phyloP scores from a whole-genome alignment of 1,139 yeast genomes.

The Arxiozyma heterogenica region DNA sequence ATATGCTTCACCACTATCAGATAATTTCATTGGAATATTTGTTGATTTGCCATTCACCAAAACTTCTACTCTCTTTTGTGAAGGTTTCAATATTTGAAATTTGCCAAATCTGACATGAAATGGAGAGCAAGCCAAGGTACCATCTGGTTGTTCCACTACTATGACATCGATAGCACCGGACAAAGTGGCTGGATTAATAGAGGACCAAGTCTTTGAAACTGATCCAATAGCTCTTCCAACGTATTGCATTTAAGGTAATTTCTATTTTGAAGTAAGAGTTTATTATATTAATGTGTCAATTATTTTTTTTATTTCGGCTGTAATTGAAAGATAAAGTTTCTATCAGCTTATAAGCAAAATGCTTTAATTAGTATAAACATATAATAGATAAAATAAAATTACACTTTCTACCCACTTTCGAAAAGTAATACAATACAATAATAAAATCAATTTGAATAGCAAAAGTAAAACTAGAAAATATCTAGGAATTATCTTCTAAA shows the following conservation, averaged over 20 bases:
- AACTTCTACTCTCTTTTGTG: constrained; percentile 87
- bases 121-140: constrained; percentile 82
- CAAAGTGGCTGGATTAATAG: constrained; percentile 89
- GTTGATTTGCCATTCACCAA: constrained; percentile 75
- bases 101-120: constrained; percentile 95
- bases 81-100: constrained; percentile 87
- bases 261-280: background rate
- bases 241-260: constrained; percentile 60
- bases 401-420: background rate
- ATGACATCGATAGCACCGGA: constrained; percentile 97
- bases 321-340: too few relatives aligned
- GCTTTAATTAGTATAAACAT: too few relatives aligned
- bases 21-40: constrained; percentile 87
- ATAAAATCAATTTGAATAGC: background rate
- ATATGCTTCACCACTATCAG: constrained; percentile 97
- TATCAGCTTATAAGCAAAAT: too few relatives aligned
- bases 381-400: too few relatives aligned
- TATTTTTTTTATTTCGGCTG: too few relatives aligned
- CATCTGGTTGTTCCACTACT: constrained; percentile 86
- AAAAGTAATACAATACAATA: background rate
- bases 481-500: background rate
- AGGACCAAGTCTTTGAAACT: constrained; percentile 94
- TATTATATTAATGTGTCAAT: background rate
- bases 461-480: too few relatives aligned
- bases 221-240: constrained; percentile 92